Evolutionary conservation across 2,329 filamentous ascomycete genomes (phyloP).

Genomic region (Teratosphaeria epicoccoides): DNA sequence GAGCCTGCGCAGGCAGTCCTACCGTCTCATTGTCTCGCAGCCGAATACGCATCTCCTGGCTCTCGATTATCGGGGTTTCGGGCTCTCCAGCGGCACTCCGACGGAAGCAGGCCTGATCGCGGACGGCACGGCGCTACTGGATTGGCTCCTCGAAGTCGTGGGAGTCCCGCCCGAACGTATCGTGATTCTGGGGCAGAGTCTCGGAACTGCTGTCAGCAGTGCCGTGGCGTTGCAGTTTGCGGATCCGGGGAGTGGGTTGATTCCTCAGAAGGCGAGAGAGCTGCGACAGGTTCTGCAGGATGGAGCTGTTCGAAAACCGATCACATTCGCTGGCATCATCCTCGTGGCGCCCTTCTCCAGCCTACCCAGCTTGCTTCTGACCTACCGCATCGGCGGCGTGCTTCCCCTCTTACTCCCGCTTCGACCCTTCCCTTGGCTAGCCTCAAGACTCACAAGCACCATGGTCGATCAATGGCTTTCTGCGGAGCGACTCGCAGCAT

Average conservation of each 20-base stretch:
- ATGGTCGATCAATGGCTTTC: conserved; percentile 79
- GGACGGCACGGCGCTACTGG: conserved; percentile 62
- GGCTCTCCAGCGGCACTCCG: conserved; percentile 66
- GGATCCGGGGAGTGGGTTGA: conserved; percentile 15
- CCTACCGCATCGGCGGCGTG: conserved; percentile 67
- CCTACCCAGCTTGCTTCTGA: conserved; percentile 60
- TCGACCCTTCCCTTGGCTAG: conserved; percentile 52
- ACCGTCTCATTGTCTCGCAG: conserved; percentile 64
- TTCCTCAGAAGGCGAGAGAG: conserved; percentile 8
- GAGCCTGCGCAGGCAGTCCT: conserved; percentile 62
- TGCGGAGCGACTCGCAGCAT: conserved; percentile 53
- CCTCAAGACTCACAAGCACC: conserved; percentile 49
- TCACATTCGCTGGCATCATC: conserved; percentile 68
- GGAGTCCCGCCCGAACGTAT: conserved; percentile 60
- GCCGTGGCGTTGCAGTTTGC: conserved; percentile 62
- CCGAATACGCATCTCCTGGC: conserved; percentile 71
- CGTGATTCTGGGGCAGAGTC: conserved; percentile 72
- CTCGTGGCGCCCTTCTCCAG: conserved; percentile 72
- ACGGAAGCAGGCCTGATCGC: conserved; percentile 71
- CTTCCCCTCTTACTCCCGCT: conserved; percentile 73
- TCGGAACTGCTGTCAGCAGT: conserved; percentile 75
- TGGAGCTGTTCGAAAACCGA: conserved; percentile 5
- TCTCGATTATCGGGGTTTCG: conserved; percentile 85
- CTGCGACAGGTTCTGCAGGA: background rate
- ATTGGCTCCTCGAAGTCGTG: conserved; percentile 58